phyloP scores from a whole-genome alignment of 202 grass and related monocot genomes.

The Eragrostis tef region DNA sequence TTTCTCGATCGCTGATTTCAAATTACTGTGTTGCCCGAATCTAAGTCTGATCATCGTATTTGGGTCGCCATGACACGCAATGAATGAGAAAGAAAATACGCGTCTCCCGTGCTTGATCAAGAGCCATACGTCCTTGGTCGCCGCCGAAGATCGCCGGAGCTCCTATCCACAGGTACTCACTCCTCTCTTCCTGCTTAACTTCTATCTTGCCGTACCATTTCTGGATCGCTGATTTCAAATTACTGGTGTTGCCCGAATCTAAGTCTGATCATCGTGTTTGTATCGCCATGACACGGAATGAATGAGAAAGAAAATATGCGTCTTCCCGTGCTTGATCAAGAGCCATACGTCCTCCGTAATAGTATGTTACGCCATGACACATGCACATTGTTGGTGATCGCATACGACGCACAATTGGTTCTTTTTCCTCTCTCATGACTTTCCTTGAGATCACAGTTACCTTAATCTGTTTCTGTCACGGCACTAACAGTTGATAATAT shows the following conservation, averaged over 20 bases:
- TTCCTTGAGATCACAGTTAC: no score
- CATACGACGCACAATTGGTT: neutral
- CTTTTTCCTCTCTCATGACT: slow-evolving; percentile 18
- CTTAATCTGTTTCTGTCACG: neutral
- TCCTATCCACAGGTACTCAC: slow-evolving; percentile 42
- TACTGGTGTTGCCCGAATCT: neutral
- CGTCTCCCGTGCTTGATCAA: no score
- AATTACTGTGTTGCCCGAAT: neutral
- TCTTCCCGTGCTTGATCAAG: no score
- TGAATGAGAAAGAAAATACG: no score
- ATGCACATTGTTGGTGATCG: no score
- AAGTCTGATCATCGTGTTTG: no score
- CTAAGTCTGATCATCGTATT: no score
- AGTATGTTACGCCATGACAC: neutral
- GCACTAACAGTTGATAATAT: slow-evolving; percentile 10
- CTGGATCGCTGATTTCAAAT: neutral
- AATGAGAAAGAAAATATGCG: no score
- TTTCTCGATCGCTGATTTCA: neutral
- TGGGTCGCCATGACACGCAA: no score
- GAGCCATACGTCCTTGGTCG: no score
- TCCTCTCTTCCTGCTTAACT: neutral
- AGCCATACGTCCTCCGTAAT: no score
- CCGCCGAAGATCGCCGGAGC: slow-evolving; percentile 44
- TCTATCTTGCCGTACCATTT: neutral
- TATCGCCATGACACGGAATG: no score